A percentile compares a stretch with the other conserved stretches of the same genome.
Evolutionary conservation across 140 eudicot genomes (phyloP).

Genomic region (Anethum foeniculum): DNA sequence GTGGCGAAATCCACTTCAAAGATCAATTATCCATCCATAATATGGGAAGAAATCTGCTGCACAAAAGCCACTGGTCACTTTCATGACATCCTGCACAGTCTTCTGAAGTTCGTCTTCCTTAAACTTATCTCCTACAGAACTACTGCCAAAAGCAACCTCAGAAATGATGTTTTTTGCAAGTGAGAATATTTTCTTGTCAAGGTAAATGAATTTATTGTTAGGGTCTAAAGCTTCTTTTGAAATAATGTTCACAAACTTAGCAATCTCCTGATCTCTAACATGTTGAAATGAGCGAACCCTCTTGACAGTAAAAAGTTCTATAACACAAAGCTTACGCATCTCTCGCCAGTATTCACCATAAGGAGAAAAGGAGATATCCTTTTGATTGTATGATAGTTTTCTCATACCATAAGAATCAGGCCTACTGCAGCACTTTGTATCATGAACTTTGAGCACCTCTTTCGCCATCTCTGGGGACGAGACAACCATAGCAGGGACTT

Average conservation of each 20-base stretch:
- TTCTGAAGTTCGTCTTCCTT: background rate
- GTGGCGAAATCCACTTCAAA: background rate
- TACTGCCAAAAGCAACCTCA: slow-evolving; percentile 4
- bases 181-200: background rate
- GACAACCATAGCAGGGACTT: background rate
- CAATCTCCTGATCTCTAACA: background rate
- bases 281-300: background rate
- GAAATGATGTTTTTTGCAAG: background rate
- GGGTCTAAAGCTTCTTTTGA: background rate
- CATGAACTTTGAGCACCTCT: slow-evolving; percentile 2
- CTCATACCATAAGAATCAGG: background rate
- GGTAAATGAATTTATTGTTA: background rate
- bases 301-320: background rate
- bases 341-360: background rate
- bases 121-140: background rate
- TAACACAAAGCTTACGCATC: background rate
- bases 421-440: background rate
- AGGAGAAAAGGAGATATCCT: background rate
- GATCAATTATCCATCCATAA: slow-evolving; percentile 7
- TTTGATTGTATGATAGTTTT: background rate
- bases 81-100: background rate
- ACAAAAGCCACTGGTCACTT: background rate
- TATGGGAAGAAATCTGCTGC: slow-evolving; percentile 10
- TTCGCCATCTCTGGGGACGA: slow-evolving; percentile 1
- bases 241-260: background rate